A percentile compares a stretch with the other conserved stretches of the same genome.
phyloP scores from a whole-genome alignment of 768 basidiomycete genomes.

The Leccinum pellstonianum region DNA sequence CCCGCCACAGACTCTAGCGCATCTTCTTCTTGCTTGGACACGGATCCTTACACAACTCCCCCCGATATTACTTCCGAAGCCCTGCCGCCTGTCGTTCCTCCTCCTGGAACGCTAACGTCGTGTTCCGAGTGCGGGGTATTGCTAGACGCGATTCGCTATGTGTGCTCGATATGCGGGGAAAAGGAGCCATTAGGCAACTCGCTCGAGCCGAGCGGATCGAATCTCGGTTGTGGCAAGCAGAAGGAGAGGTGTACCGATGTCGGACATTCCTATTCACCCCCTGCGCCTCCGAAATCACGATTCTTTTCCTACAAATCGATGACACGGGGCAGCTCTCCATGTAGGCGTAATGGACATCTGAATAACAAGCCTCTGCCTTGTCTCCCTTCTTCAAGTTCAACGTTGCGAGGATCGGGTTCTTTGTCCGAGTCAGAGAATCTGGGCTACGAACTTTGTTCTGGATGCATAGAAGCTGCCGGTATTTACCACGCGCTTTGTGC shows the following conservation, averaged over 20 bases:
- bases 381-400: slow-evolving; percentile 33
- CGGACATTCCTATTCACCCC: slow-evolving; percentile 36
- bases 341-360: slow-evolving; percentile 15
- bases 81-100: slow-evolving; percentile 46
- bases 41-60: slow-evolving; percentile 20
- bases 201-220: slow-evolving; percentile 11
- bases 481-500: slow-evolving; percentile 71
- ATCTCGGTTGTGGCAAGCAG: slow-evolving; percentile 39
- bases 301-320: slow-evolving; percentile 20
- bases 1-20: slow-evolving; percentile 8
- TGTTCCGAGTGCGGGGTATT: slow-evolving; percentile 80
- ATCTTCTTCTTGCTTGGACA: slow-evolving; percentile 19
- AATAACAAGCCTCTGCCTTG: slow-evolving; percentile 47
- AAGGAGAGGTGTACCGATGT: slow-evolving; percentile 39
- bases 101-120: slow-evolving; percentile 63
- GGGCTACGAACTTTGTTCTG: slow-evolving; percentile 85
- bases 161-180: slow-evolving; percentile 86
- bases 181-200: slow-evolving; percentile 46
- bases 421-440: slow-evolving; percentile 8
- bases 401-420: slow-evolving; percentile 3
- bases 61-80: slow-evolving; percentile 50
- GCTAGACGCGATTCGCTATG: slow-evolving; percentile 83
- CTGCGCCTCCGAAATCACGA: slow-evolving; percentile 31
- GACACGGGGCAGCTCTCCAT: slow-evolving; percentile 12
- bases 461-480: slow-evolving; percentile 76